phyloP scores from a whole-genome alignment of 2,329 filamentous ascomycete genomes.

The Nemania sp. region DNA sequence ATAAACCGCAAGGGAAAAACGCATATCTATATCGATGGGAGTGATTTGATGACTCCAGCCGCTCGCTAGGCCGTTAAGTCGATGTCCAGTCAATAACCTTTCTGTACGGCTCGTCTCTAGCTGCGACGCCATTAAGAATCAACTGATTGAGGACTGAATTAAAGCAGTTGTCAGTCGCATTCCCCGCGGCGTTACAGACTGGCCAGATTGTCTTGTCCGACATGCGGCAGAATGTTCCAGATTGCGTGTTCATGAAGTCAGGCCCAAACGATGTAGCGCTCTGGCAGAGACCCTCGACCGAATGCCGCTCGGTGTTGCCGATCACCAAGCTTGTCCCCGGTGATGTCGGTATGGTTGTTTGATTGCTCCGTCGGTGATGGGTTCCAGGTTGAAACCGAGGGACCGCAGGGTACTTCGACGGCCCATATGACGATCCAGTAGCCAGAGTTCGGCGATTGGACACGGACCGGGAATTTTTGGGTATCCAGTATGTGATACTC shows the following conservation, averaged over 20 bases:
- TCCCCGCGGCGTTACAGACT: constrained; percentile 23
- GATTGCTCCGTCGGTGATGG: neutral
- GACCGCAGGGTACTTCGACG: constrained; percentile 18
- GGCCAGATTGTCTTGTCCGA: constrained; percentile 32
- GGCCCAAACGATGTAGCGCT: constrained; percentile 31
- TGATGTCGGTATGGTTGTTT: neutral
- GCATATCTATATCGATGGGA: too few relatives aligned
- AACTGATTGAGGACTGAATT: constrained; percentile 22
- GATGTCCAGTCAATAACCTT: constrained; percentile 29
- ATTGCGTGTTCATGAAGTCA: constrained; percentile 31
- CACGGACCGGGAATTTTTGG: constrained; percentile 9
- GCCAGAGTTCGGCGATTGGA: neutral
- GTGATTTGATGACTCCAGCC: too few relatives aligned
- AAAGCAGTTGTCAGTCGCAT: constrained; percentile 27
- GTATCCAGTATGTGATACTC: constrained; percentile 23
- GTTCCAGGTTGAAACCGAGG: constrained; percentile 19
- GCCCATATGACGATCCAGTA: constrained; percentile 1
- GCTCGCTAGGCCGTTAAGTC: too few relatives aligned
- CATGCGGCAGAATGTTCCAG: constrained; percentile 37
- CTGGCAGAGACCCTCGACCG: constrained; percentile 29
- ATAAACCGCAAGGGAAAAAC: too few relatives aligned
- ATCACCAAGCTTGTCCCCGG: constrained; percentile 27
- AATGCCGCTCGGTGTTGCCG: constrained; percentile 26
- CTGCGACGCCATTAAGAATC: constrained; percentile 24
- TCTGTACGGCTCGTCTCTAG: constrained; percentile 24